phyloP scores from a whole-genome alignment of 805 yeast genomes.

The Crinitomyces ghanaensis region DNA sequence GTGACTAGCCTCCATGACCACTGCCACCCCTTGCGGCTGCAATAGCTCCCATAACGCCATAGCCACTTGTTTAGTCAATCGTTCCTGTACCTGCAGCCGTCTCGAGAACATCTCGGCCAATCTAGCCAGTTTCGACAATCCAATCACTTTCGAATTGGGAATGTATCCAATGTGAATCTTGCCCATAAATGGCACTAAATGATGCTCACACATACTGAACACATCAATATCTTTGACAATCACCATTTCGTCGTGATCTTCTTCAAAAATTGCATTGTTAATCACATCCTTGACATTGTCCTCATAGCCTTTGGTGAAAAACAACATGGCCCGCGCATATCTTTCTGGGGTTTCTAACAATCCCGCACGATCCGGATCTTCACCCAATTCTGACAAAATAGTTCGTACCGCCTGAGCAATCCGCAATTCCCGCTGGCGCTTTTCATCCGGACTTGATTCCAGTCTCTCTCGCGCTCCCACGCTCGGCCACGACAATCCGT shows the following conservation, averaged over 20 bases:
- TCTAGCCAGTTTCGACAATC: slow-evolving; percentile 85
- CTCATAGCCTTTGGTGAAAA: slow-evolving; percentile 92
- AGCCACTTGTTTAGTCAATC: slow-evolving; percentile 94
- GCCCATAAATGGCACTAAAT: slow-evolving; percentile 93
- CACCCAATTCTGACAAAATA: slow-evolving; percentile 74
- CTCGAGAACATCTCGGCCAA: slow-evolving; percentile 95
- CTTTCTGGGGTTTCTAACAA: slow-evolving; percentile 88
- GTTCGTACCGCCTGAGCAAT: slow-evolving; percentile 75
- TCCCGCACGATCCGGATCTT: slow-evolving; percentile 82
- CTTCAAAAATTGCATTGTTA: slow-evolving; percentile 92
- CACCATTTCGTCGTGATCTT: slow-evolving; percentile 98
- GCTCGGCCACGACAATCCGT: slow-evolving; percentile 92
- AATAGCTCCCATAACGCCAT: slow-evolving; percentile 86
- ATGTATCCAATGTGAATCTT: slow-evolving; percentile 97
- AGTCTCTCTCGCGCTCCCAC: slow-evolving; percentile 70
- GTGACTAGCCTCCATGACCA: slow-evolving; percentile 93
- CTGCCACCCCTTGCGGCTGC: slow-evolving; percentile 95
- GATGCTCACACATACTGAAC: slow-evolving; percentile 92
- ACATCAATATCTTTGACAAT: slow-evolving; percentile 91
- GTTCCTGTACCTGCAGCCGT: slow-evolving; percentile 94
- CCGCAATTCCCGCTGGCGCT: slow-evolving; percentile 52
- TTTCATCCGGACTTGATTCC: slow-evolving; percentile 57
- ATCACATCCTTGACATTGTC: slow-evolving; percentile 86
- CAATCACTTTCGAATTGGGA: slow-evolving; percentile 87
- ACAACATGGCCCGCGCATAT: slow-evolving; percentile 93